These are phyloP conservation scores for Raffaelea albimanens DNA, from an alignment of 2,329 filamentous ascomycete genomes.

Conservation along the genomic window DNA sequence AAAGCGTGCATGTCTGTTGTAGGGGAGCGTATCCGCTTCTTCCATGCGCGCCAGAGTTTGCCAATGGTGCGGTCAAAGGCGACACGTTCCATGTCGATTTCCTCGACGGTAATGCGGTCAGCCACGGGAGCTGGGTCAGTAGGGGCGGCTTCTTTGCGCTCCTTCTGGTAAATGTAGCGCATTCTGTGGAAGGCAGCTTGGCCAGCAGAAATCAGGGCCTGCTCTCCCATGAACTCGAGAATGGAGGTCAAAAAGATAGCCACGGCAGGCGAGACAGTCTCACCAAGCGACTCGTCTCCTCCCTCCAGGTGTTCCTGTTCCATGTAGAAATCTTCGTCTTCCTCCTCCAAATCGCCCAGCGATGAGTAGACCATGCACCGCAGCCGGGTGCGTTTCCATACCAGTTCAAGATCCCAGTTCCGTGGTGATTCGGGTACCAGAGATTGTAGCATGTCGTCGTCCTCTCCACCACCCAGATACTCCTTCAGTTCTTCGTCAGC, in stretches of 20 bases:
- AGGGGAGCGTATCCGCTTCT: conserved; percentile 66
- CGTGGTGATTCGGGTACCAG: conserved; percentile 39
- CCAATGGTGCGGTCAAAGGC: conserved; percentile 84
- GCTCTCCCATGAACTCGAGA: conserved; percentile 87
- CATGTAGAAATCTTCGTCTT: conserved; percentile 86
- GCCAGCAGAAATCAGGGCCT: conserved; percentile 77
- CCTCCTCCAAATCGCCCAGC: conserved; percentile 92
- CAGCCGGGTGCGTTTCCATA: conserved; percentile 88
- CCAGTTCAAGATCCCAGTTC: conserved; percentile 82
- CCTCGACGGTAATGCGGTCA: conserved; percentile 72
- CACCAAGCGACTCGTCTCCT: conserved; percentile 48
- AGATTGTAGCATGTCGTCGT: conserved; percentile 58
- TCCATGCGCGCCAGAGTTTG: conserved; percentile 89
- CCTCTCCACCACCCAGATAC: conserved; percentile 70
- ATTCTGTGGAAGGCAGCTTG: conserved; percentile 70
- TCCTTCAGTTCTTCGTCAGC: conserved; percentile 53
- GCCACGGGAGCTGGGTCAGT: conserved; percentile 35
- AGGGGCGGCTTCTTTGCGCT: conserved; percentile 41
- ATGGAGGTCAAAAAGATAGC: conserved; percentile 95
- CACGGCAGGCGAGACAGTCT: conserved; percentile 75
- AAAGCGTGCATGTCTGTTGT: conserved; percentile 33
- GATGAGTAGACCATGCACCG: conserved; percentile 98
- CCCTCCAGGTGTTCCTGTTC: conserved; percentile 65
- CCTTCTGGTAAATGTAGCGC: conserved; percentile 47
- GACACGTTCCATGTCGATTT: conserved; percentile 85